Conservation (phyloP, 192 early-diverging fungal species). For the Coemansia sp. region DNA sequence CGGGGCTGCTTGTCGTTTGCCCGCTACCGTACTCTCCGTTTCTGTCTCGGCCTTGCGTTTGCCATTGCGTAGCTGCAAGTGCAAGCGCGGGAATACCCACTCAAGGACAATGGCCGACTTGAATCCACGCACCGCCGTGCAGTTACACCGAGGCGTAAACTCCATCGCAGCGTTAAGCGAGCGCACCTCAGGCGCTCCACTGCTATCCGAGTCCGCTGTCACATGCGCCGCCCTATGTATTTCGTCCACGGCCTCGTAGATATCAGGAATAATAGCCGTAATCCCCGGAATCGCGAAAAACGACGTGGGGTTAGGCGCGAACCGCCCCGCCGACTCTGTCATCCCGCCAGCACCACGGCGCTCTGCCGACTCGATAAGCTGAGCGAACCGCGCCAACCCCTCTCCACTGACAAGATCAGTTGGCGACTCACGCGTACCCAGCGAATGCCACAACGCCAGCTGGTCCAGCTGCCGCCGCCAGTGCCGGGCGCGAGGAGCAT, state of each 20-base stretch:
- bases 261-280: slow-evolving; percentile 38
- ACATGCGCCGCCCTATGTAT: slow-evolving; percentile 49
- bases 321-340: slow-evolving; percentile 30
- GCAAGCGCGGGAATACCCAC: slow-evolving; percentile 48
- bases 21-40: neutral
- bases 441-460: slow-evolving; percentile 46
- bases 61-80: slow-evolving; percentile 22
- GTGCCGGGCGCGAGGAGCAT: slow-evolving; percentile 33
- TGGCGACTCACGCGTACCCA: slow-evolving; percentile 46
- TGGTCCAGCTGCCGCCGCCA: slow-evolving; percentile 57
- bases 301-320: slow-evolving; percentile 47
- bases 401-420: slow-evolving; percentile 33
- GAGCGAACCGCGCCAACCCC: slow-evolving; percentile 33
- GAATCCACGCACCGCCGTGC: slow-evolving; percentile 34
- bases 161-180: slow-evolving; percentile 34
- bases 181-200: slow-evolving; percentile 21
- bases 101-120: slow-evolving; percentile 42
- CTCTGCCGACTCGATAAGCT: slow-evolving; percentile 38
- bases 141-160: slow-evolving; percentile 38
- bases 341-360: slow-evolving; percentile 11
- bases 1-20: slow-evolving; percentile 23
- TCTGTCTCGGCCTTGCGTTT: slow-evolving; percentile 27
- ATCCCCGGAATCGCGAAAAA: slow-evolving; percentile 54
- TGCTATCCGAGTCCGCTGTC: neutral
- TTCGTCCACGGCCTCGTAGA: slow-evolving; percentile 56